These are phyloP conservation scores for Pulicaria dysenterica DNA, from an alignment of 129 eudicot species.

Conservation along the genomic window DNA sequence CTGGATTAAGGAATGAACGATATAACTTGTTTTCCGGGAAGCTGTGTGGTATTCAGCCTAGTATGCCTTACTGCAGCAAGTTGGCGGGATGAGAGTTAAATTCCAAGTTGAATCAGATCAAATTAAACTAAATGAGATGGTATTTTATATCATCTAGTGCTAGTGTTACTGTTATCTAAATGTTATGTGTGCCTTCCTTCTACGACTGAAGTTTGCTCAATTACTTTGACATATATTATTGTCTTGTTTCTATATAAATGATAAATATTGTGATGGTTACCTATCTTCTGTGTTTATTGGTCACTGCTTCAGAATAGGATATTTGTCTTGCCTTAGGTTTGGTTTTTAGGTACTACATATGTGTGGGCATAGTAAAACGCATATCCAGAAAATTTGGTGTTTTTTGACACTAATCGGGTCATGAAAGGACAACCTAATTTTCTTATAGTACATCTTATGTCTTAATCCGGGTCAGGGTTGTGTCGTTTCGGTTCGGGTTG, in stretches of 20 bases:
- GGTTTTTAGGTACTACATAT: no score
- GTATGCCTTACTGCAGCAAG: conserved; percentile 46
- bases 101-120: neutral
- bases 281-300: no score
- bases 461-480: no score
- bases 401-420: no score
- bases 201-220: neutral
- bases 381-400: no score
- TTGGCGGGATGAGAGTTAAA: conserved; percentile 56
- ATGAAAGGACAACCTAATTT: no score
- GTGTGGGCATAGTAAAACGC: no score
- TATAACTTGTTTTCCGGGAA: conserved; percentile 49
- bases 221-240: neutral
- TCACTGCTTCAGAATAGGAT: no score
- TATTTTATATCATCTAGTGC: neutral
- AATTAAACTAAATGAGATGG: neutral
- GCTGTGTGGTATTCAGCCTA: conserved; percentile 32
- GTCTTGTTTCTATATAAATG: neutral
- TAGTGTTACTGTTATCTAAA: neutral
- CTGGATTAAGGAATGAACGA: conserved; percentile 63
- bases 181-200: conserved; percentile 9
- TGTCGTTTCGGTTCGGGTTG: no score
- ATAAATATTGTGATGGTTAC: no score
- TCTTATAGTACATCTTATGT: no score
- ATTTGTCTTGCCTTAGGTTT: no score